phyloP scores from a whole-genome alignment of 1,284 basidiomycete species.

The Lentinula novae-zelandiae region DNA sequence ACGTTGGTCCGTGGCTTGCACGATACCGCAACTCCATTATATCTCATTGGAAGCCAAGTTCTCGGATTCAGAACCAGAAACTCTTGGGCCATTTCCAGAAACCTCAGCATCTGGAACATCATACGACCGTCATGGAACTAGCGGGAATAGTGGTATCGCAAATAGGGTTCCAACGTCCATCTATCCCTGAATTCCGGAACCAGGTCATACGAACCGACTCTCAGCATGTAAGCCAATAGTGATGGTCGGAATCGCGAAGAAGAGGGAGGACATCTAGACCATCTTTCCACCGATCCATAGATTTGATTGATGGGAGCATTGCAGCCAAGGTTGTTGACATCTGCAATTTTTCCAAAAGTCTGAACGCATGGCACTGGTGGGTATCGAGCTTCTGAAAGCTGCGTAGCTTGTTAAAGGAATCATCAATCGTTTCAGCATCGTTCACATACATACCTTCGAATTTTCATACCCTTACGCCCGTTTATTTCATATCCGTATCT shows the following conservation, averaged over 20 bases:
- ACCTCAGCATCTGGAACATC: neutral
- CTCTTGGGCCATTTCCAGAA: neutral
- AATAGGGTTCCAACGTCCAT: neutral
- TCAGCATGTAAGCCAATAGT: neutral
- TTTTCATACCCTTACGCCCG: neutral
- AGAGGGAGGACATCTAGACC: neutral
- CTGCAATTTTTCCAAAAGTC: neutral
- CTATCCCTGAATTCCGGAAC: neutral
- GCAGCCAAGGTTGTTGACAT: too few relatives aligned
- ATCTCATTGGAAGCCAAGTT: neutral
- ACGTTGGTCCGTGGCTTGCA: neutral
- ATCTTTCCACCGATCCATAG: neutral
- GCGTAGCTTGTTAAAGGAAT: neutral
- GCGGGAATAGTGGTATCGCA: neutral
- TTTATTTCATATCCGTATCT: constrained; percentile 3
- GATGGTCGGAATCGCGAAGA: too few relatives aligned
- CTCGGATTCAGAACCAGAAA: neutral
- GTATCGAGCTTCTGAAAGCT: neutral
- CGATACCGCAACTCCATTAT: neutral
- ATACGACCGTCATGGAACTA: neutral
- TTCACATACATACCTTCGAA: neutral
- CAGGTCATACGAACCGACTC: neutral
- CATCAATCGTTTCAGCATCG: neutral
- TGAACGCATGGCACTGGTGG: neutral
- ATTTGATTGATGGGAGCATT: neutral